Base-by-base conservation (phyloP, 2,329 filamentous ascomycete genomes). In the Beauveria varroae region DNA sequence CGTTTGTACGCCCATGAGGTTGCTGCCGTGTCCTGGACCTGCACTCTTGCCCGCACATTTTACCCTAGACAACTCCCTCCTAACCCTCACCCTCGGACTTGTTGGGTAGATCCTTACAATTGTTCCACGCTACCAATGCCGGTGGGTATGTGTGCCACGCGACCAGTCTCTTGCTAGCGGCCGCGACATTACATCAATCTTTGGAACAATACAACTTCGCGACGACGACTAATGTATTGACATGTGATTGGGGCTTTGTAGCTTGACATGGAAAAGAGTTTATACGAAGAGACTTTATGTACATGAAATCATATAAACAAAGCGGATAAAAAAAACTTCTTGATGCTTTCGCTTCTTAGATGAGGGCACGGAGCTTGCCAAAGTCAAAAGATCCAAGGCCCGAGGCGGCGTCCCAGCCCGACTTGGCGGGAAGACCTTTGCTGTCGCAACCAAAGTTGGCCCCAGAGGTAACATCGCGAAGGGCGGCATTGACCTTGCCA, bases 401-500 rank as follows among this genome's bases (percentile, higher is more conserved):
- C 10, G 62, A 62, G 7, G 58, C 55, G 16, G 59, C 58, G 49
- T 63, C 63, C 56, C 56, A 63, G 16, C 59, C 59, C 2, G n/a
- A 12, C n/a, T 47, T 54, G 34, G 63, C 60, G 3, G 60, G 56
- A 24, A 62, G 47, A 16, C 63, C 63, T 28, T 22, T 4, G 6
- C 37, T 52, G 41, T 55, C 60, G 57, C 63, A 64, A 5, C 60
- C 60, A 10, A 34, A n/a, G 61, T 64, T 64, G 40, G 46, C 12
- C 16, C 63, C 63, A 4, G 26, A 41, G 12, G 63, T 64, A 30
- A 62, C 58, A 28, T 64, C 63, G 22, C 46, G 49, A 12, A 64
- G 40, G 14, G 60, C 60, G 30, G 56, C 18, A 55, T 68, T 3
- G 65, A 64, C 12, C 69, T 51, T 57, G 54, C 22, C 53, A 20